Evolutionary conservation across 345 rosid genomes (phyloP).

Genomic region (Rhodamnia rubescens): DNA sequence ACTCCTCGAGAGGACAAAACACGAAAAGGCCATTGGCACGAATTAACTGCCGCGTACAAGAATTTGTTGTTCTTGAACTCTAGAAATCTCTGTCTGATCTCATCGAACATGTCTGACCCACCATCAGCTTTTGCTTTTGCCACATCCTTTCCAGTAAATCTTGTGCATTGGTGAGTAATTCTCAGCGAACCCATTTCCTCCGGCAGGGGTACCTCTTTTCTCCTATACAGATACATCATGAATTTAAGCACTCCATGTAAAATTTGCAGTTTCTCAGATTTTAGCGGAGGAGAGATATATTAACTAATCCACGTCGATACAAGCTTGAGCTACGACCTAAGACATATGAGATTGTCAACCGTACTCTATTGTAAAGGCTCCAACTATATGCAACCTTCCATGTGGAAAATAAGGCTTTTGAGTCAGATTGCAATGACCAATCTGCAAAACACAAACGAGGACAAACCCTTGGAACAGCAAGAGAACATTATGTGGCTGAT

Average conservation of each 20-base stretch:
- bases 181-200: neutral
- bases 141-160: neutral
- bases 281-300: neutral
- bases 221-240: neutral
- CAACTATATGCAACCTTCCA: neutral
- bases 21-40: neutral
- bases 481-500: neutral
- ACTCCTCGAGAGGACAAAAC: neutral
- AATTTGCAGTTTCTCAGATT: neutral
- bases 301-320: neutral
- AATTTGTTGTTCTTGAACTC: constrained; percentile 56
- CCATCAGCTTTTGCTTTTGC: neutral
- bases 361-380: neutral
- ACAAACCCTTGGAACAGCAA: neutral
- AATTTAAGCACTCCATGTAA: neutral
- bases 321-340: neutral
- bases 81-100: constrained; percentile 58
- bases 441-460: neutral
- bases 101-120: constrained; percentile 24
- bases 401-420: neutral
- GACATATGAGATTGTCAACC: neutral
- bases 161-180: neutral
- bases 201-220: neutral
- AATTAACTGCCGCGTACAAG: constrained; percentile 31
- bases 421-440: neutral